Base-by-base conservation (phyloP, 768 basidiomycete species). In the Guyanaporus albipodus region DNA sequence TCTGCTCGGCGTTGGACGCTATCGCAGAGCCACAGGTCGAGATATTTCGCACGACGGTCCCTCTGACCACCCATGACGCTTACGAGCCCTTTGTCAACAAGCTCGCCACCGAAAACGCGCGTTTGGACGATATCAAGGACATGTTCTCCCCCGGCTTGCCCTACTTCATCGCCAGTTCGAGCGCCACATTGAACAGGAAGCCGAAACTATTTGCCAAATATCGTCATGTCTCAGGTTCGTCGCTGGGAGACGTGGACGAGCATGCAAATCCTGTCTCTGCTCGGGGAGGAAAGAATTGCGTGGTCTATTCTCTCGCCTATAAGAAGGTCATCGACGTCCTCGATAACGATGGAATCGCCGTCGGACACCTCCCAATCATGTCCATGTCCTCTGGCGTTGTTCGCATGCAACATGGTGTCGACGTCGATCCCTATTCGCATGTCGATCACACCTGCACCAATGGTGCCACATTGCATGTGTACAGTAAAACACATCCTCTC, bases 61-160 rank as follows among this genome's bases (percentile, higher is more conserved):
- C 57, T 19, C 32, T 61, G 33, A 59, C 57, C 2, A 21, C 19
- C n/a, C 59, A 61, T 10, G 60, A 59, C 19, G 19, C 57, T 23
- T 61, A 54, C 36, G 49, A 55, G 23, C 54, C 60, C 0, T 54
- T 51, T 18, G 4, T 62, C 24, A 26, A 31, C 36, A 48, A 28
- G 23, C 46, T 61, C 17, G 42, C 48, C 34, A 29, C 32, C 6
- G 42, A 17, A 35, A 35, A 40, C 10, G 21, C 49, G 6, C 15
- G 19, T 14, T 42, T 38, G 15, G 21, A 28, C 15, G 60, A 61
- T 15, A 48, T 54, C 46, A 48, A 46, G 31, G 48, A 59, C 41
- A 48, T 61, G 47, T 57, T 62, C 40, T 53, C 57, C 2, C 57
- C 55, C 5, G 60, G 60, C 0, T 21, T 61, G 14, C 60, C 60